Evolutionary conservation across 768 basidiomycete species (phyloP).

Genomic region (Galerina sulciceps): DNA sequence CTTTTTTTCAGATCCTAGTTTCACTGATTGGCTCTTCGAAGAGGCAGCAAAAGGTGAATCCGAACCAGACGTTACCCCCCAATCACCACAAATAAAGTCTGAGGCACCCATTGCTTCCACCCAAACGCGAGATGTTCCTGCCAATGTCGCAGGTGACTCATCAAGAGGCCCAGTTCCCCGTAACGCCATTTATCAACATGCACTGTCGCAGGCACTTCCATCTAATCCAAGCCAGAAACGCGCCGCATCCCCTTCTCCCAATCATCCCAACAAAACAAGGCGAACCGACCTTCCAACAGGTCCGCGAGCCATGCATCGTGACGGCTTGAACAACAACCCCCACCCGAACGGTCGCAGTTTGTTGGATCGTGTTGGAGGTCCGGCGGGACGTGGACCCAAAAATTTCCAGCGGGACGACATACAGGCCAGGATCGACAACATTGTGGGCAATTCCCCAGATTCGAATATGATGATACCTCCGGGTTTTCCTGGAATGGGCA

Average conservation of each 20-base stretch:
- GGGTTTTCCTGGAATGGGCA: conserved; percentile 48
- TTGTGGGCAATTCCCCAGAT: conserved; percentile 59
- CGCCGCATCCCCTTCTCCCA: conserved; percentile 66
- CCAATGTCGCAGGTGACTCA: conserved; percentile 39
- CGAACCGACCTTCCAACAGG: conserved; percentile 82
- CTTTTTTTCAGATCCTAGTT: conserved; percentile 63
- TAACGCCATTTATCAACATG: conserved; percentile 72
- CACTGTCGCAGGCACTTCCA: conserved; percentile 66
- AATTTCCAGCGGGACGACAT: conserved; percentile 66
- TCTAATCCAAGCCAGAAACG: conserved; percentile 63
- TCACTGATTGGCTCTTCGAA: conserved; percentile 88
- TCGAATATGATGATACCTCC: conserved; percentile 60
- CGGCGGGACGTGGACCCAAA: conserved; percentile 41
- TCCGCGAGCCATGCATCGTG: conserved; percentile 79
- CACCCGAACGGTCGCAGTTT: conserved; percentile 61
- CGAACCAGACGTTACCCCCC: conserved; percentile 48
- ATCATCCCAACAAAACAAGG: conserved; percentile 70
- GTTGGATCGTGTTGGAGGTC: conserved; percentile 80
- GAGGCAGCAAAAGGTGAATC: conserved; percentile 76
- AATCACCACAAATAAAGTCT: conserved; percentile 38
- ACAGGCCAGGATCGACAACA: conserved; percentile 79
- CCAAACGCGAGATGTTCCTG: conserved; percentile 33
- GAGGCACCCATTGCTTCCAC: conserved; percentile 30
- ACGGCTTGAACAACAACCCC: conserved; percentile 30
- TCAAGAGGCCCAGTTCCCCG: conserved; percentile 54